These are phyloP conservation scores for Heliocybe sulcata DNA, from an alignment of 1,284 basidiomycete species.

Conservation along the genomic window DNA sequence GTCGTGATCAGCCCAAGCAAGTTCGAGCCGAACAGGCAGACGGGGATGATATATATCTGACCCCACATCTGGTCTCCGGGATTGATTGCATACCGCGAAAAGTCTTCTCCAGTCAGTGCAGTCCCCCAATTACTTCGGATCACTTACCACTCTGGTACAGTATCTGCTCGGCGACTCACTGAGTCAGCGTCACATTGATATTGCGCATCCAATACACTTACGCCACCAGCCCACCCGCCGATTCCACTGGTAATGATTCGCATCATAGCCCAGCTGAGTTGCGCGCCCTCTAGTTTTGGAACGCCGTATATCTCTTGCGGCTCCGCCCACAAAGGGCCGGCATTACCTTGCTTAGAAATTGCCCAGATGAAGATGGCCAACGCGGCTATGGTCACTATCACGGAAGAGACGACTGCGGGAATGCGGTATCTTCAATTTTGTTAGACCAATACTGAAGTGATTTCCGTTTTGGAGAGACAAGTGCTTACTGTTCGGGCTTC, in stretches of 20 bases:
- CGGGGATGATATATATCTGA: conserved; percentile 24
- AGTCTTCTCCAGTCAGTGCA: conserved; percentile 15
- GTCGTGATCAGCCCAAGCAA: conserved; percentile 20
- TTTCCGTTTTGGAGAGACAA: too few species aligned
- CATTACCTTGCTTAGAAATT: conserved; percentile 23
- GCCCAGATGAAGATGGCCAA: conserved; percentile 27
- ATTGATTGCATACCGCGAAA: conserved; percentile 23
- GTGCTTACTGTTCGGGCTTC: conserved; percentile 12
- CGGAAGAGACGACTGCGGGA: conserved; percentile 20
- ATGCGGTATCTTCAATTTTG: conserved; percentile 19
- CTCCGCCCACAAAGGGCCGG: conserved; percentile 21
- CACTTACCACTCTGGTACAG: conserved; percentile 22
- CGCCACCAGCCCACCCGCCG: conserved; percentile 24
- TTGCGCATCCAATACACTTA: not conserved
- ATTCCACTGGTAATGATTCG: conserved; percentile 20
- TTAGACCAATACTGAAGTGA: too few species aligned
- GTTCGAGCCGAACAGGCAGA: conserved; percentile 24
- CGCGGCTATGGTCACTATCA: conserved; percentile 21
- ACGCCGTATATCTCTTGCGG: conserved; percentile 21
- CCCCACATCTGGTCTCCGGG: conserved; percentile 24
- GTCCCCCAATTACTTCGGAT: not conserved
- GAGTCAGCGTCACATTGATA: not conserved
- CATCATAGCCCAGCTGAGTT: conserved; percentile 25
- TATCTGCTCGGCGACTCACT: conserved; percentile 7
- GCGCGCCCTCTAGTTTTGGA: conserved; percentile 16